Percentiles rank a stretch among this genome's conserved stretches.
These are phyloP conservation scores for Neoboletus subvelutipes DNA, from an alignment of 768 basidiomycete species.

Conservation along the genomic window DNA sequence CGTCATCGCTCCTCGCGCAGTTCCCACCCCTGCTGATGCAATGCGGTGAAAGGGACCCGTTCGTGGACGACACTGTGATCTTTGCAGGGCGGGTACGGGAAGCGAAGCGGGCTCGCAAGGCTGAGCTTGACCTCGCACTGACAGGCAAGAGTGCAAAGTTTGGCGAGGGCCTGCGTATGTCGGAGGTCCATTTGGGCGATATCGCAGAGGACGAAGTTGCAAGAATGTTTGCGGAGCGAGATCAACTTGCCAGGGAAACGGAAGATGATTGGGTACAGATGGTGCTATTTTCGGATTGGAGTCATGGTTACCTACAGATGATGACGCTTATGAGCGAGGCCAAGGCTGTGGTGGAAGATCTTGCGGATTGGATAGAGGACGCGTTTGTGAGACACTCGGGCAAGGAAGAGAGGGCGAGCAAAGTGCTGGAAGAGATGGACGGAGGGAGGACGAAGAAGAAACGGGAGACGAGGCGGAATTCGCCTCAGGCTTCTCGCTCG, in stretches of 20 bases:
- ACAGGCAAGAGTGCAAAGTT: constrained; percentile 62
- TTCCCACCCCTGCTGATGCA: constrained; percentile 95
- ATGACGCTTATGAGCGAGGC: constrained; percentile 81
- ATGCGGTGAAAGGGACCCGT: constrained; percentile 93
- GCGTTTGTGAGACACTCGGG: constrained; percentile 50
- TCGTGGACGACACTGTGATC: constrained; percentile 97
- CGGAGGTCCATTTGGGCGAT: constrained; percentile 34
- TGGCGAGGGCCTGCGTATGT: constrained; percentile 66
- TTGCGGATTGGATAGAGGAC: constrained; percentile 90
- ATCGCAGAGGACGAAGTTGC: constrained; percentile 32
- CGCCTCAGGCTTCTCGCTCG: constrained; percentile 22
- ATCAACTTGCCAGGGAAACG: constrained; percentile 60
- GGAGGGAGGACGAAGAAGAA: constrained; percentile 26
- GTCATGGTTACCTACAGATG: constrained; percentile 98
- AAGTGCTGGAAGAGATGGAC: constrained; percentile 19
- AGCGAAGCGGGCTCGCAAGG: constrained; percentile 83
- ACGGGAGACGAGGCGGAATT: constrained; percentile 22
- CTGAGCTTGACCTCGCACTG: constrained; percentile 63
- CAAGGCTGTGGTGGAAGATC: constrained; percentile 70
- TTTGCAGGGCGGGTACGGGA: constrained; percentile 94
- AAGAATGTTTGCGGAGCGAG: constrained; percentile 56
- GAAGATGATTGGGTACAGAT: constrained; percentile 96
- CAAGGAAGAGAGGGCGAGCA: constrained; percentile 28
- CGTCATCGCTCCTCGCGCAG: constrained; percentile 77
- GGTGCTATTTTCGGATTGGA: constrained; percentile 94